Evolutionary conservation across 805 yeast species (phyloP).

Genomic region (Hanseniaspora valbyensis): DNA sequence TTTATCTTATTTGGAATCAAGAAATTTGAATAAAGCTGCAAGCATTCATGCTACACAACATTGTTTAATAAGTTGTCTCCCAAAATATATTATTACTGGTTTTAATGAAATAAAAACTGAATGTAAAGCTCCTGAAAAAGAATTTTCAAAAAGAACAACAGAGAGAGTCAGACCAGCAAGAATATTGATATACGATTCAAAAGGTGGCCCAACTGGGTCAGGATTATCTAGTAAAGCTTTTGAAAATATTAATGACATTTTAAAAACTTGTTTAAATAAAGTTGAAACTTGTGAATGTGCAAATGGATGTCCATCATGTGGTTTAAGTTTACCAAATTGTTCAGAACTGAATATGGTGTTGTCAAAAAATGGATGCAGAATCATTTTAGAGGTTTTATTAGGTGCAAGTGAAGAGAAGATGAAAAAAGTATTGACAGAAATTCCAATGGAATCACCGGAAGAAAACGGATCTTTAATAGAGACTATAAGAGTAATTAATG

Average conservation of each 20-base stretch:
- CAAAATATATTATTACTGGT: slow-evolving; percentile 60
- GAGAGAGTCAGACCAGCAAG: slow-evolving; percentile 75
- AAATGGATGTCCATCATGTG: slow-evolving; percentile 63
- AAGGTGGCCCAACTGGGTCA: slow-evolving; percentile 69
- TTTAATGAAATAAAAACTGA: slow-evolving; percentile 77
- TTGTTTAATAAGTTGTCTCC: slow-evolving; percentile 68
- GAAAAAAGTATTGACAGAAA: slow-evolving; percentile 38
- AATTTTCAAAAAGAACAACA: slow-evolving; percentile 68
- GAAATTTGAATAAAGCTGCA: slow-evolving; percentile 63
- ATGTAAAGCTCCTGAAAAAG: slow-evolving; percentile 96
- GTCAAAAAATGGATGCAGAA: slow-evolving; percentile 74
- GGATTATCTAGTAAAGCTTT: slow-evolving; percentile 75
- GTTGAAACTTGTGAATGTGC: slow-evolving; percentile 58
- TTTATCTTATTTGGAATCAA: slow-evolving; percentile 44
- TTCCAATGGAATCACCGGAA: slow-evolving; percentile 72
- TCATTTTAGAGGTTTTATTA: slow-evolving; percentile 52
- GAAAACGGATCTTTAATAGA: slow-evolving; percentile 67
- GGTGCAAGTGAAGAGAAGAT: slow-evolving; percentile 36
- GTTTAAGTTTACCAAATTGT: slow-evolving; percentile 68
- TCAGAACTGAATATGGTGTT: slow-evolving; percentile 70
- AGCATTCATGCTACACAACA: slow-evolving; percentile 97
- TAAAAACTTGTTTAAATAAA: slow-evolving; percentile 48
- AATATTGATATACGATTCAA: slow-evolving; percentile 68
- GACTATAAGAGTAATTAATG: slow-evolving; percentile 47
- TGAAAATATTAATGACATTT: slow-evolving; percentile 58